Evolutionary conservation across 371 early-diverging fungal species (phyloP).

Genomic region (Encephalitozoon hellem): DNA sequence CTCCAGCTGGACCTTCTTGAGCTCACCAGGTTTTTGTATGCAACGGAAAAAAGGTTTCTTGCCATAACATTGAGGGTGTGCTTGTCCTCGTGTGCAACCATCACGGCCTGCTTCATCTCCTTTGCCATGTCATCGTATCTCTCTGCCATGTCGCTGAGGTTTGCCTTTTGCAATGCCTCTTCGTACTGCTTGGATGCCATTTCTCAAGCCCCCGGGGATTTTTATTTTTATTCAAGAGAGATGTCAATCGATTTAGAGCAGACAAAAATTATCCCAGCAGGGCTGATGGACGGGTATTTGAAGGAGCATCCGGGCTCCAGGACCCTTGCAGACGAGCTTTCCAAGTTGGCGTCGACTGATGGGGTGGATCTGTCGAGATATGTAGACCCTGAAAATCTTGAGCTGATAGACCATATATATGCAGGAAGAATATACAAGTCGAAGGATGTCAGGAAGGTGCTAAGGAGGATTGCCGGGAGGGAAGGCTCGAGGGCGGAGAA

Average conservation of each 20-base stretch:
- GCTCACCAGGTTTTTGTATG: slow-evolving; percentile 97
- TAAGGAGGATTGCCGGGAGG: neutral
- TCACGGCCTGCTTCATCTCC: slow-evolving; percentile 60
- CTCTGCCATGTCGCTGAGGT: slow-evolving; percentile 94
- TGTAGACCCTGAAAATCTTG: neutral
- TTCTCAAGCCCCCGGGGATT: neutral
- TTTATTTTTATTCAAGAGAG: slow-evolving; percentile 7
- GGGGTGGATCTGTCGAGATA: neutral
- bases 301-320: neutral
- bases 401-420: neutral
- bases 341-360: neutral
- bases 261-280: neutral
- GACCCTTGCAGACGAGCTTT: neutral
- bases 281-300: neutral
- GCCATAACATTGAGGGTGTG: slow-evolving; percentile 82
- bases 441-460: neutral
- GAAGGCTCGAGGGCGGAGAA: neutral
- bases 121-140: slow-evolving; percentile 79
- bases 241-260: neutral
- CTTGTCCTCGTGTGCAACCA: slow-evolving; percentile 60
- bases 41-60: slow-evolving; percentile 91
- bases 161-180: slow-evolving; percentile 66
- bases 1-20: slow-evolving; percentile 96
- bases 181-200: slow-evolving; percentile 31
- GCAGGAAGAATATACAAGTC: neutral